Conservation (phyloP, 2,329 filamentous ascomycete genomes). For the Fusarium dimerum region DNA sequence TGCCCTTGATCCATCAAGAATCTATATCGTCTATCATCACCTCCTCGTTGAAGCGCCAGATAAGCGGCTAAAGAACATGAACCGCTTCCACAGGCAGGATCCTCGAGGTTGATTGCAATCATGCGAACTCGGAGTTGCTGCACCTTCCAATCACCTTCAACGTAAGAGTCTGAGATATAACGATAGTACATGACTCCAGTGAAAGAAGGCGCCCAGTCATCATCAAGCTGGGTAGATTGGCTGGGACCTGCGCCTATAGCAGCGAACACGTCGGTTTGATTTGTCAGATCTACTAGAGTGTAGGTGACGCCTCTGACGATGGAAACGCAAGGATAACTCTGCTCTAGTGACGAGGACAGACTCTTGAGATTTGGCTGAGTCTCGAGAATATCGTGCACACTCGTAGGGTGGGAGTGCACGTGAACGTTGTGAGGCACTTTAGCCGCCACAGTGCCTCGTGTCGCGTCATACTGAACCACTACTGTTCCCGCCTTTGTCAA, state of each 20-base stretch:
- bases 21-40: not conserved
- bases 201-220: conserved; percentile 8
- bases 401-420: conserved; percentile 1
- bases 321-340: conserved; percentile 1
- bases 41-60: conserved; percentile 8
- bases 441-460: conserved; percentile 7
- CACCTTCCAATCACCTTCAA: not conserved
- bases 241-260: not conserved
- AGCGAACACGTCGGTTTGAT: conserved; percentile 3
- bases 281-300: not conserved
- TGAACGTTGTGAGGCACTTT: conserved; percentile 15
- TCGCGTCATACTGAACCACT: conserved; percentile 2
- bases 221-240: conserved; percentile 2
- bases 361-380: conserved; percentile 7
- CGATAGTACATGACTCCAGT: conserved; percentile 12
- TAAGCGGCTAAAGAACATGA: conserved; percentile 8
- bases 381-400: not conserved
- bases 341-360: too few relatives aligned
- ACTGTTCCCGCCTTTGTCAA: conserved; percentile 5
- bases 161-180: not conserved
- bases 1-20: conserved; percentile 12
- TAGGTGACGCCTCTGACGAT: conserved; percentile 1
- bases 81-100: conserved; percentile 11
- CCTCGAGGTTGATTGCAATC: conserved; percentile 17
- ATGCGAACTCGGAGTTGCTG: conserved; percentile 12